Evolutionary conservation across 2,329 filamentous ascomycete genomes (phyloP).

Genomic region (Pseudogymnoascus sp.): DNA sequence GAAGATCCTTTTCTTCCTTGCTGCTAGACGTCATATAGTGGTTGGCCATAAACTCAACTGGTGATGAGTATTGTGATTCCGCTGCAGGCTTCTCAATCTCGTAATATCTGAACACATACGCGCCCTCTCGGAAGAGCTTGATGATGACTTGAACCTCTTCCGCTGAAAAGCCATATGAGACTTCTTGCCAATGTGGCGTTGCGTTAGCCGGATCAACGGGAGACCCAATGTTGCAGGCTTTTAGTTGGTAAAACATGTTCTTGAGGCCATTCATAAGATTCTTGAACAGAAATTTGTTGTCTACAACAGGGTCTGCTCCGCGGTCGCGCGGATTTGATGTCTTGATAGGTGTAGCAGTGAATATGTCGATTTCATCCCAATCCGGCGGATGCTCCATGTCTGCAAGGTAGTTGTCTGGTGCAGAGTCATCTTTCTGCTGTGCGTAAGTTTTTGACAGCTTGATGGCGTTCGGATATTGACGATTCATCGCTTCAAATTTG

Average conservation of each 20-base stretch:
- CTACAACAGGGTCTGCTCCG: slow-evolving; percentile 79
- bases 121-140: slow-evolving; percentile 94
- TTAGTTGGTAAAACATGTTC: slow-evolving; percentile 91
- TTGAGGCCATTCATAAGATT: slow-evolving; percentile 94
- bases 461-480: slow-evolving; percentile 88
- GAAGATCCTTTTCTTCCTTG: slow-evolving; percentile 92
- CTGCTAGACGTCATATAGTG: slow-evolving; percentile 90
- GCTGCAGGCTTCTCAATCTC: slow-evolving; percentile 71
- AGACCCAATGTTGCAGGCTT: slow-evolving; percentile 72
- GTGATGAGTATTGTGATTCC: slow-evolving; percentile 68
- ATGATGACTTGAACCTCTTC: slow-evolving; percentile 96
- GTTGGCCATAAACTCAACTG: slow-evolving; percentile 87
- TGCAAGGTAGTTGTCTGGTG: slow-evolving; percentile 72
- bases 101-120: slow-evolving; percentile 95
- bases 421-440: slow-evolving; percentile 55
- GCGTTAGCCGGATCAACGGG: slow-evolving; percentile 69
- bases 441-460: slow-evolving; percentile 77
- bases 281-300: slow-evolving; percentile 97
- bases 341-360: slow-evolving; percentile 92
- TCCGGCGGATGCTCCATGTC: slow-evolving; percentile 75
- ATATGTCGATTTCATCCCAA: slow-evolving; percentile 98
- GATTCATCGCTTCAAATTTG: slow-evolving; percentile 97
- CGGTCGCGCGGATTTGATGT: slow-evolving; percentile 85
- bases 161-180: slow-evolving; percentile 91
- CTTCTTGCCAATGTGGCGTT: slow-evolving; percentile 86